phyloP scores from a whole-genome alignment of 2,329 filamentous ascomycete species.

The Arthrinium phaeospermum region DNA sequence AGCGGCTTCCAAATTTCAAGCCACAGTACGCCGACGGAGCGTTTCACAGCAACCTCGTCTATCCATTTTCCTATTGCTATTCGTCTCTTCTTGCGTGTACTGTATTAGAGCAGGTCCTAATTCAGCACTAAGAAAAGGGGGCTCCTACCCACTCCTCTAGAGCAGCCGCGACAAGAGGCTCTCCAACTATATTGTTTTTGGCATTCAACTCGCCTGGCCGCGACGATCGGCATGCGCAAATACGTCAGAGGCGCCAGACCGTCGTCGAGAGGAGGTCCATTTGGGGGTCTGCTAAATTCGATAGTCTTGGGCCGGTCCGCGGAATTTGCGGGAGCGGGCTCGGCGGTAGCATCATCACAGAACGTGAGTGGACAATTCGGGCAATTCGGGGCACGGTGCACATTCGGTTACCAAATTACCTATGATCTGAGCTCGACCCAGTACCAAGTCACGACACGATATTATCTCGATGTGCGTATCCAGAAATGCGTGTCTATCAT shows the following conservation, averaged over 20 bases:
- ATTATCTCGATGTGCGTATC: neutral
- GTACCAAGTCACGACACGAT: neutral
- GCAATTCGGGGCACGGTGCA: neutral
- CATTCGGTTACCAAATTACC: neutral
- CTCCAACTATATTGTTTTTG: neutral
- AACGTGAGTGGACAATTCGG: neutral
- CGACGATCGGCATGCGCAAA: neutral
- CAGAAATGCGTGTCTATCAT: neutral
- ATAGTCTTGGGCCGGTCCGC: neutral
- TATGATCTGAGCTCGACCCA: neutral
- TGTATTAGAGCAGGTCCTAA: neutral
- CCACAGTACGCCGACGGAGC: conserved; percentile 1
- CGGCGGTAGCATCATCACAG: neutral
- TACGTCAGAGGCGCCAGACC: neutral
- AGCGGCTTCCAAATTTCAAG: neutral
- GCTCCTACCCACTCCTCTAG: neutral
- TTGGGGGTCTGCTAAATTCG: neutral
- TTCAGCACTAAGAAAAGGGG: neutral
- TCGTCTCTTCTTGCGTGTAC: neutral
- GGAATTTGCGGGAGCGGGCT: conserved; percentile 8
- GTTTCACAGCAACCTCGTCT: conserved; percentile 1
- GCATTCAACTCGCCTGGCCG: neutral
- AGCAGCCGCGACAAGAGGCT: neutral
- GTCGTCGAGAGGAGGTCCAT: neutral
- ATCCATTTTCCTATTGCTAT: neutral